These are phyloP conservation scores for Botrytis sinoallii DNA, from an alignment of 2,329 filamentous ascomycete genomes.

Conservation along the genomic window DNA sequence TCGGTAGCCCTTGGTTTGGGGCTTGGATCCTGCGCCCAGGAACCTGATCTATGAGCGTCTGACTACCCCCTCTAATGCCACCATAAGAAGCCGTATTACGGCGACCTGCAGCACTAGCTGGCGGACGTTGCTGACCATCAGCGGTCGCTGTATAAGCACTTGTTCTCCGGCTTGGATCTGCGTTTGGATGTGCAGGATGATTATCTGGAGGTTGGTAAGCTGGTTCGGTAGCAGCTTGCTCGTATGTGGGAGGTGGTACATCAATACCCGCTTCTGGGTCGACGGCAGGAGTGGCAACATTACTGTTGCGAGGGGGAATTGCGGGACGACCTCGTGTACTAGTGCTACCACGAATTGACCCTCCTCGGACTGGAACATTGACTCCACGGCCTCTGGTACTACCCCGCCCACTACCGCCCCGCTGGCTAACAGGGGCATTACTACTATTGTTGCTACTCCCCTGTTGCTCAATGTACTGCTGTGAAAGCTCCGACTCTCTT, in stretches of 20 bases:
- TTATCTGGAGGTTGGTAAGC: constrained; percentile 51
- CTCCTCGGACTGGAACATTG: not conserved
- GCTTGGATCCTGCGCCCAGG: constrained; percentile 32
- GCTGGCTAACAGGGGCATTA: constrained; percentile 32
- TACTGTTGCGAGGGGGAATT: constrained; percentile 21
- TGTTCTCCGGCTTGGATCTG: constrained; percentile 24
- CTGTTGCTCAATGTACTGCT: constrained; percentile 68
- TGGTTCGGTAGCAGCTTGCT: constrained; percentile 57
- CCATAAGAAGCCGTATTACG: not conserved
- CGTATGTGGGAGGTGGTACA: constrained; percentile 61
- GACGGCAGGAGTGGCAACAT: constrained; percentile 19
- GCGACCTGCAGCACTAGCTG: not conserved
- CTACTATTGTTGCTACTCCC: constrained; percentile 41
- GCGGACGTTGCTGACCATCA: constrained; percentile 5
- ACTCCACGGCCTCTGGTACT: not conserved
- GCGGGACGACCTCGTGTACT: constrained; percentile 15
- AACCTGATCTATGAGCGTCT: constrained; percentile 25
- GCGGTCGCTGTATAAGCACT: constrained; percentile 27
- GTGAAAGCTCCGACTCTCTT: constrained; percentile 65
- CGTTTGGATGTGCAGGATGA: constrained; percentile 43
- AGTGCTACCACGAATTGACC: constrained; percentile 17
- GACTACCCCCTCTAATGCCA: constrained; percentile 20
- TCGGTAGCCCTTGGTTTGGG: constrained; percentile 15
- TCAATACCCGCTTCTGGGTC: constrained; percentile 45
- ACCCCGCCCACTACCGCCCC: constrained; percentile 29